Base-by-base conservation (phyloP, 225 moss, liverwort and hornwort genomes). In the Marchantia polymorpha region DNA sequence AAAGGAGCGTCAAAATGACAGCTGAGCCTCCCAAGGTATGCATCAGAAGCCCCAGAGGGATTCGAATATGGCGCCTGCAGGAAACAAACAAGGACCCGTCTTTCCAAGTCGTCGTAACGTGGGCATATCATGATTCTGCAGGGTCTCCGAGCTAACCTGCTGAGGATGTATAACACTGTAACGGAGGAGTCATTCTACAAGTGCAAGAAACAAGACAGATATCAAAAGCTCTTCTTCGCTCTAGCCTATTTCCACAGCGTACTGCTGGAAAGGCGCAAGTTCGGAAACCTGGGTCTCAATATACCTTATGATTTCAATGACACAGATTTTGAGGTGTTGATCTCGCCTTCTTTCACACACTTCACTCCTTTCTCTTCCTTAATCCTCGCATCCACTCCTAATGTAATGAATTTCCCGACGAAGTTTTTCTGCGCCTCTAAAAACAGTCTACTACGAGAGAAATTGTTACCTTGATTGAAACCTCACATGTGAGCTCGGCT, bases 261-360 rank as follows among this genome's bases (percentile, higher is more conserved):
- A 25, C 91, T 94, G 73, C 81, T 94, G 47, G 93, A 94, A 76
- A 82, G 93, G 50, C 86, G 92, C 78, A 94, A 94, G 71, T 94
- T 94, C 85, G 93, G 93, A 53, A 94, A 90, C 30, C 89, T 94
- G 23, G 93, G 93, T 12, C 85, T 94, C 39, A 94, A 94, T 58
- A 94, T 94, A 48, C 93, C 92, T 29, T 94, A 94, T 50, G 93
- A 94, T 82, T 94, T 94, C 59, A 94, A 94, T 60, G 91, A 94
- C 56, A 94, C 93, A 7, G 93, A 94, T 78, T 94, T 94, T 82
- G 91, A 91, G 93, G 93, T 88, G 68, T 69, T 47, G 9, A 7
- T 13, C 39, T 73, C 26, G 13, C 73, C 73, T 16, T n/a, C 4
- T 19, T 47, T 72, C 66, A 66, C 30, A 12, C 6, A 12, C 25